Percentiles rank a stretch among this genome's conserved stretches.
Conservation (phyloP, 1,284 basidiomycete genomes). For the Hemileia vastatrix region DNA sequence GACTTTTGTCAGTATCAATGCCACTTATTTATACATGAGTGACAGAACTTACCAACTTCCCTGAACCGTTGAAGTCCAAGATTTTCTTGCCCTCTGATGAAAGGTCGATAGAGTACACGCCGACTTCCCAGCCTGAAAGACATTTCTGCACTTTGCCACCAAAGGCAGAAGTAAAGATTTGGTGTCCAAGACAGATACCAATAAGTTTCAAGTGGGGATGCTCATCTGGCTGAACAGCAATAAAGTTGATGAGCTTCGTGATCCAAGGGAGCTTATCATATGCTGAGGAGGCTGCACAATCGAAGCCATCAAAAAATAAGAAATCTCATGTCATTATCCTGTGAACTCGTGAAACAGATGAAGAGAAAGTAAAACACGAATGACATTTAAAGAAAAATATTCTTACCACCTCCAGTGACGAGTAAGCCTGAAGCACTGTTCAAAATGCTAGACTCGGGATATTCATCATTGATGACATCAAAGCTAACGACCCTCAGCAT, state of each 20-base stretch:
- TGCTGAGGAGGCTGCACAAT: constrained; percentile 5
- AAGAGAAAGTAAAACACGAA: too few species aligned
- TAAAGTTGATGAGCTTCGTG: not conserved
- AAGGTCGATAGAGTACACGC: not conserved
- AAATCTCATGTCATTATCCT: too few species aligned
- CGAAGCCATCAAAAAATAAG: too few species aligned
- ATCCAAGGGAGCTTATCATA: constrained; percentile 12
- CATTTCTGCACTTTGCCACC: constrained; percentile 1
- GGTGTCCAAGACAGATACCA: constrained; percentile 17
- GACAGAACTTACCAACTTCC: not conserved
- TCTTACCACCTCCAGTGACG: constrained; percentile 13
- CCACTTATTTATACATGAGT: not conserved
- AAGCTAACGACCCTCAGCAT: not conserved
- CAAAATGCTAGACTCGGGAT: not conserved
- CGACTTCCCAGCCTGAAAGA: constrained; percentile 9
- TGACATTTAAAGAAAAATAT: too few species aligned
- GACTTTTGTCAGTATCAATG: not conserved
- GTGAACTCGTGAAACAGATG: too few species aligned
- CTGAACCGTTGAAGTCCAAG: not conserved
- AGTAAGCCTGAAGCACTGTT: not conserved
- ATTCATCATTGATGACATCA: constrained; percentile 4
- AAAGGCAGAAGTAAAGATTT: constrained; percentile 7
- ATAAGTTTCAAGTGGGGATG: constrained; percentile 1
- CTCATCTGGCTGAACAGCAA: not conserved
- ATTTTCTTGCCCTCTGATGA: not conserved